phyloP scores from a whole-genome alignment of 768 basidiomycete genomes.

The Termitomyces sp. region DNA sequence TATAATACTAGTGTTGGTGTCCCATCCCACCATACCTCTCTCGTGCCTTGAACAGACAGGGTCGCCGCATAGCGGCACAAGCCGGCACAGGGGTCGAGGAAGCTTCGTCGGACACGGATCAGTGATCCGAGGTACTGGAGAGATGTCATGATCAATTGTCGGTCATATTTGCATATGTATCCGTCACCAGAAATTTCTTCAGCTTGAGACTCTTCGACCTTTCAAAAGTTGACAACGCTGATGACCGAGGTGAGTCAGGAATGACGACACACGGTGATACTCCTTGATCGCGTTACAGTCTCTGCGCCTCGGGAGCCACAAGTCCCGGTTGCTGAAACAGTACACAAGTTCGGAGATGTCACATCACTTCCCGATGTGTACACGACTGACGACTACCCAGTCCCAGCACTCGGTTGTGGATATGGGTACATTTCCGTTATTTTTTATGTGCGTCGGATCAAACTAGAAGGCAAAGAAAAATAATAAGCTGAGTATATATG shows the following conservation, averaged over 20 bases:
- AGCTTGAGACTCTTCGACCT: not conserved
- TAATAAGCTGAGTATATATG: not conserved
- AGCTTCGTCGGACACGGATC: not conserved
- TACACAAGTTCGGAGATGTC: not conserved
- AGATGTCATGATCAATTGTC: not conserved
- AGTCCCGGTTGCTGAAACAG: not conserved
- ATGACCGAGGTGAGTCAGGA: no score
- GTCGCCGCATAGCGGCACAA: not conserved
- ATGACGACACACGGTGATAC: no score
- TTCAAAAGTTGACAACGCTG: not conserved
- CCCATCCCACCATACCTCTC: not conserved
- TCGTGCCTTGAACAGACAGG: not conserved
- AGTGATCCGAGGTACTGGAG: not conserved
- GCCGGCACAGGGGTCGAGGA: not conserved
- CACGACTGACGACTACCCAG: not conserved
- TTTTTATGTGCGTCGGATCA: not conserved
- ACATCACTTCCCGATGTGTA: constrained; percentile 1
- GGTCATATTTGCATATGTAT: not conserved
- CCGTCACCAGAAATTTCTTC: no score
- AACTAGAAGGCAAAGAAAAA: no score
- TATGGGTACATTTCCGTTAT: not conserved
- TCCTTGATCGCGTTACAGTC: not conserved
- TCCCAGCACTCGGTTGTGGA: not conserved
- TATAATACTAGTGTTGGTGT: not conserved
- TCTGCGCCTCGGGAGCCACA: not conserved